phyloP scores from a whole-genome alignment of 1,284 basidiomycete species.

The Boletus smithii region DNA sequence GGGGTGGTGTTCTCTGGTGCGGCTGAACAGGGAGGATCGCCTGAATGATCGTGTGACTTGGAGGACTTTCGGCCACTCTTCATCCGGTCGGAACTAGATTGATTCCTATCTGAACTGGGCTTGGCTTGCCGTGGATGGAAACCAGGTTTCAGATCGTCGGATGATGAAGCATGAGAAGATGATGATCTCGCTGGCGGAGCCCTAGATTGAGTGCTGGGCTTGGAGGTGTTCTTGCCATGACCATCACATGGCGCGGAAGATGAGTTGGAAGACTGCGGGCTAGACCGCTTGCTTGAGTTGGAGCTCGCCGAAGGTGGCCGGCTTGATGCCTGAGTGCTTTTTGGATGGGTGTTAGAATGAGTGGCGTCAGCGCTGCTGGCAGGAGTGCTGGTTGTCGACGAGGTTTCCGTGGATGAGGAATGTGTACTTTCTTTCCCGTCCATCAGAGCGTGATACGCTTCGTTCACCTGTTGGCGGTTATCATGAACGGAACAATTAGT shows the following conservation, averaged over 20 bases:
- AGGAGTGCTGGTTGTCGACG: slow-evolving; percentile 24
- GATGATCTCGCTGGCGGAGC: slow-evolving; percentile 11
- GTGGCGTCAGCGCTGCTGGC: slow-evolving; percentile 18
- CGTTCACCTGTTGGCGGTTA: slow-evolving; percentile 24
- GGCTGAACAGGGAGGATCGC: slow-evolving; percentile 19
- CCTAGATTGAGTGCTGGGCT: slow-evolving; percentile 11
- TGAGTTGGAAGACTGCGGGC: slow-evolving; percentile 8
- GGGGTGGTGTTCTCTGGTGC: slow-evolving; percentile 7
- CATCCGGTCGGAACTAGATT: slow-evolving; percentile 17
- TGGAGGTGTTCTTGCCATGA: slow-evolving; percentile 10
- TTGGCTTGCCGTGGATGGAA: slow-evolving; percentile 16
- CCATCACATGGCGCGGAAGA: slow-evolving; percentile 14
- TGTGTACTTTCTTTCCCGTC: slow-evolving; percentile 70
- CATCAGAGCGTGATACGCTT: slow-evolving; percentile 55
- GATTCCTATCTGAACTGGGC: slow-evolving; percentile 11
- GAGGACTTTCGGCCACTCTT: slow-evolving; percentile 15
- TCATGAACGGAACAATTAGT: slow-evolving; percentile 22
- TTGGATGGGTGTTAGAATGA: slow-evolving; percentile 24
- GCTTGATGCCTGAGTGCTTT: slow-evolving; percentile 27
- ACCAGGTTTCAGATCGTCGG: slow-evolving; percentile 13
- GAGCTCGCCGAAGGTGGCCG: slow-evolving; percentile 33
- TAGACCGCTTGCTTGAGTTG: slow-evolving; percentile 26
- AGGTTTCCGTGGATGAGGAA: slow-evolving; percentile 26
- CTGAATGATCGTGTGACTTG: slow-evolving; percentile 26
- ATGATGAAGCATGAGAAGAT: slow-evolving; percentile 7